Percentiles rank a stretch among this genome's conserved stretches.
These are phyloP conservation scores for Eimeria acervulina DNA, from an alignment of 169 alveolate species.

Conservation along the genomic window DNA sequence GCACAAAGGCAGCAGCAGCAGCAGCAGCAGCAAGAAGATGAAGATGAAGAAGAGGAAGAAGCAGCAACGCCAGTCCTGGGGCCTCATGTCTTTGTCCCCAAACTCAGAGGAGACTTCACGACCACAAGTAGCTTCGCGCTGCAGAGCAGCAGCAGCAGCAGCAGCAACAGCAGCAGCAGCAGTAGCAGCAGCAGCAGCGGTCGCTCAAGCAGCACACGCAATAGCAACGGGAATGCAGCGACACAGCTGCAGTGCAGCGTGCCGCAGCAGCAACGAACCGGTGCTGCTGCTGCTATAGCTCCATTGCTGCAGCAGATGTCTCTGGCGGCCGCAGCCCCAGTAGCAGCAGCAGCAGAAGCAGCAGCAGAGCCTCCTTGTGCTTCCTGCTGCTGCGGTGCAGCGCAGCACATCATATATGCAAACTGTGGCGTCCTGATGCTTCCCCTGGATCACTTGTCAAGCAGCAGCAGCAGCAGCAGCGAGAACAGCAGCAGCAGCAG, in stretches of 20 bases:
- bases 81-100: slow-evolving; percentile 1
- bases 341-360: no score
- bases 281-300: slow-evolving; percentile 32
- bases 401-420: slow-evolving; percentile 21
- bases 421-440: slow-evolving; percentile 61
- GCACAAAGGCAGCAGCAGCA: not conserved
- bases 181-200: slow-evolving; percentile 25
- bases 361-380: not conserved
- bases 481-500: slow-evolving; percentile 36
- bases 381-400: slow-evolving; percentile 69
- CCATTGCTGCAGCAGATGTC: slow-evolving; percentile 4
- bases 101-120: not conserved
- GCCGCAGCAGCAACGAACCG: not conserved
- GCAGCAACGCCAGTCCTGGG: not conserved
- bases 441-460: slow-evolving; percentile 10
- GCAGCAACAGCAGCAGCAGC: slow-evolving; percentile 42
- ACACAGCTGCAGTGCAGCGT: not conserved
- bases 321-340: not conserved
- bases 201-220: not conserved
- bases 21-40: not conserved
- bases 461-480: slow-evolving; percentile 16
- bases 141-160: slow-evolving; percentile 46
- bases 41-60: not conserved
- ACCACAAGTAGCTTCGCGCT: not conserved
- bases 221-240: not conserved